Conservation (phyloP, 345 rosid species). For the Citrus glauca region DNA sequence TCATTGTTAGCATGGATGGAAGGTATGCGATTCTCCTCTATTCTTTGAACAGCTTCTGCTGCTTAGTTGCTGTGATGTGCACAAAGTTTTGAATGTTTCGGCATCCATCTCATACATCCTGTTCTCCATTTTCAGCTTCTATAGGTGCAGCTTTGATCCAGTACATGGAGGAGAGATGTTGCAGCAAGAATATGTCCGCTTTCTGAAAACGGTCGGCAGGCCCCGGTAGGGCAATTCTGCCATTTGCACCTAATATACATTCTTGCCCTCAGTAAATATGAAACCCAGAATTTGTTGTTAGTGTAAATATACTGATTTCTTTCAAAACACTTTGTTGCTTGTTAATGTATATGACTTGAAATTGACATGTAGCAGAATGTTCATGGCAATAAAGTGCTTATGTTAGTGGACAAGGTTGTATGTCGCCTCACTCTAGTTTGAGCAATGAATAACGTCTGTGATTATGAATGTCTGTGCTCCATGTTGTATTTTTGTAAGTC, state of each 20-base stretch:
- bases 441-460: not conserved
- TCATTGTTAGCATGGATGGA: slow-evolving; percentile 79
- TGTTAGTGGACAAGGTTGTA: not conserved
- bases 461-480: not conserved
- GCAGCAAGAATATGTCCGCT: slow-evolving; percentile 57
- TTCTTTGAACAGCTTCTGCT: not conserved
- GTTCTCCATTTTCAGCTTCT: slow-evolving; percentile 38
- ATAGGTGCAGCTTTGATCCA: slow-evolving; percentile 65
- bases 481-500: too few species aligned
- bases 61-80: not conserved
- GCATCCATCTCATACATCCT: not conserved
- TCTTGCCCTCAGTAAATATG: not conserved
- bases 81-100: not conserved
- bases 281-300: not conserved
- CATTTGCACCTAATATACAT: not conserved
- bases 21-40: slow-evolving; percentile 39
- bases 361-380: not conserved
- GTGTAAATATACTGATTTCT: slow-evolving; percentile 6
- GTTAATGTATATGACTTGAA: not conserved
- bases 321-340: not conserved
- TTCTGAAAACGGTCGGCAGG: slow-evolving; percentile 35
- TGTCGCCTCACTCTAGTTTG: too few species aligned
- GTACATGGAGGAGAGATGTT: slow-evolving; percentile 57
- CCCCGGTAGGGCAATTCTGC: slow-evolving; percentile 18
- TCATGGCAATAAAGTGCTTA: not conserved